Evolutionary conservation across 2,329 filamentous ascomycete genomes (phyloP).

Genomic region (Diaporthe ampelina): DNA sequence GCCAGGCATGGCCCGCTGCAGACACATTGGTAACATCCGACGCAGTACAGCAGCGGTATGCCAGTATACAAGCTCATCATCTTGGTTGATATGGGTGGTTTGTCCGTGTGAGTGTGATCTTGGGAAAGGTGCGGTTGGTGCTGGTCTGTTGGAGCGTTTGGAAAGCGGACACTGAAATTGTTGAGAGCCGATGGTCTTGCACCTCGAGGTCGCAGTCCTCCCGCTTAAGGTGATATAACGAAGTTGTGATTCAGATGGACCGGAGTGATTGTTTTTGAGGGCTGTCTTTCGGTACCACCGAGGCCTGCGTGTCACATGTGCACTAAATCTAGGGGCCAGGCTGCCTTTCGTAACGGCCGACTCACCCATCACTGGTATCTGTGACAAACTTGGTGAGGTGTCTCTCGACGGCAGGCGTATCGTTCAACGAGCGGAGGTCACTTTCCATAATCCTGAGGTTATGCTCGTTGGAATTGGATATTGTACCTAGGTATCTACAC

Average conservation of each 20-base stretch:
- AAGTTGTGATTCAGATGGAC: rapidly evolving
- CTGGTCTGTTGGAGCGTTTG: not conserved
- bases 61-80: not conserved
- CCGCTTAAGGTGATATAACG: rapidly evolving
- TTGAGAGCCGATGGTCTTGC: rapidly evolving
- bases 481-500: not conserved
- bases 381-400: too few species aligned
- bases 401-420: too few species aligned
- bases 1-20: constrained; percentile 16
- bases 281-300: not conserved
- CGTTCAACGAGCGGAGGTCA: rapidly evolving
- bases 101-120: rapidly evolving
- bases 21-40: constrained; percentile 1
- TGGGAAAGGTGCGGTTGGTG: not conserved
- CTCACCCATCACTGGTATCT: not conserved
- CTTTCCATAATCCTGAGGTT: not conserved
- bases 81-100: not conserved
- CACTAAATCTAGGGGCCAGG: not conserved
- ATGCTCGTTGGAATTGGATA: rapidly evolving
- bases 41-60: not conserved
- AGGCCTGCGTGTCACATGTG: not conserved
- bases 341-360: too few species aligned
- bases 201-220: not conserved
- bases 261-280: not conserved
- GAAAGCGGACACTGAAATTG: not conserved